These are phyloP conservation scores for Neophaeococcomyces aloes DNA, from an alignment of 2,329 filamentous ascomycete species.

Conservation along the genomic window DNA sequence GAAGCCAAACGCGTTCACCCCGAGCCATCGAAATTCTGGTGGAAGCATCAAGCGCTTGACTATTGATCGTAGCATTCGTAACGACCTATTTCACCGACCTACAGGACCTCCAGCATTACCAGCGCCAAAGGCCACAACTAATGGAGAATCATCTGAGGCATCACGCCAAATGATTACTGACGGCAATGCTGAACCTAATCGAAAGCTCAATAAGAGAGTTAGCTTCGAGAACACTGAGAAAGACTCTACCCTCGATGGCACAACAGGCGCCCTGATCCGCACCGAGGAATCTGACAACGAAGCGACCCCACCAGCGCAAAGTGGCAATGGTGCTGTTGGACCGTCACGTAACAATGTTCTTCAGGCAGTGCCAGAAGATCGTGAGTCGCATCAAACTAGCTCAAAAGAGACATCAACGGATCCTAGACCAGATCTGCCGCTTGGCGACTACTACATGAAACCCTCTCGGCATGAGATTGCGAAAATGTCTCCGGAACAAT, in stretches of 20 bases:
- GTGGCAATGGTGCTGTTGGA: slow-evolving; percentile 35
- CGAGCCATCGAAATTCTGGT: slow-evolving; percentile 55
- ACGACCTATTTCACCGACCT: slow-evolving; percentile 44
- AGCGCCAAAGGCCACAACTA: slow-evolving; percentile 28
- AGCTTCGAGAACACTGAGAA: slow-evolving; percentile 69
- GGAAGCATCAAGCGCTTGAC: slow-evolving; percentile 78
- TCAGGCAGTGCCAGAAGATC: slow-evolving; percentile 60
- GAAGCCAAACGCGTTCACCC: slow-evolving; percentile 72
- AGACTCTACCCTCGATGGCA: slow-evolving; percentile 34
- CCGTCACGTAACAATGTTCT: slow-evolving; percentile 58
- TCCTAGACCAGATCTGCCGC: slow-evolving; percentile 39
- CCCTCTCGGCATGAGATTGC: slow-evolving; percentile 65
- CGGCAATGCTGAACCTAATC: slow-evolving; percentile 24
- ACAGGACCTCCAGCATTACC: slow-evolving; percentile 24
- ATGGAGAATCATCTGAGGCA: slow-evolving; percentile 9
- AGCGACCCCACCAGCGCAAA: slow-evolving; percentile 35
- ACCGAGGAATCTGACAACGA: slow-evolving; percentile 36
- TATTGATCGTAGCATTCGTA: slow-evolving; percentile 79
- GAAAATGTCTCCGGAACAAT: slow-evolving; percentile 68
- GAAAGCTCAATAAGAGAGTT: slow-evolving; percentile 65
- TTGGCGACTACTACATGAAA: slow-evolving; percentile 78
- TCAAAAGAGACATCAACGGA: slow-evolving; percentile 19
- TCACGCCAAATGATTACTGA: slow-evolving; percentile 7
- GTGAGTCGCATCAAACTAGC: slow-evolving; percentile 36
- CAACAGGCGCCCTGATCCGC: slow-evolving; percentile 42